A percentile compares a stretch with the other conserved stretches of the same genome.
These are phyloP conservation scores for Aegilops longissima DNA, from an alignment of 176 grass and related monocot genomes.

Conservation along the genomic window DNA sequence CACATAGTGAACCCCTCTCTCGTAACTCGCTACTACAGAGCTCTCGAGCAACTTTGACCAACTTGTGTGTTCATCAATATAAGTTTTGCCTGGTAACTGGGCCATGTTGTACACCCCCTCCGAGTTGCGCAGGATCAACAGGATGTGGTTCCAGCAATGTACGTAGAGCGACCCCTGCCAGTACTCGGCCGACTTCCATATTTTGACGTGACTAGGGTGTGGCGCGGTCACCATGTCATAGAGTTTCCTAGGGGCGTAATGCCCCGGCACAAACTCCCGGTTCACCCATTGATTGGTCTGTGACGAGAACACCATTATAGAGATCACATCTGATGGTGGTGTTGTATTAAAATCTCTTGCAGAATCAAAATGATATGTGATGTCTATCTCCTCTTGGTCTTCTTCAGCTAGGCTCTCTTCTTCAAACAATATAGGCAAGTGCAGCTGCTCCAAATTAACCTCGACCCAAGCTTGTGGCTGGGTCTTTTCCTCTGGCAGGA, in stretches of 20 bases:
- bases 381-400: not conserved
- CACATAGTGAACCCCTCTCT: not conserved
- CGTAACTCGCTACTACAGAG: not conserved
- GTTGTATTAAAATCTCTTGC: not conserved
- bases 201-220: not conserved
- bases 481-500: not conserved
- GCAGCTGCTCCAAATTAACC: not conserved
- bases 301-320: not conserved
- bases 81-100: not conserved
- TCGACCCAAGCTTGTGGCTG: not conserved
- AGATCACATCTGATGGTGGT: not conserved
- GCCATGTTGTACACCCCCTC: not conserved
- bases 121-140: not conserved
- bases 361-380: not conserved
- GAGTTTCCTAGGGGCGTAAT: not conserved
- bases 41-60: not conserved
- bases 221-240: not conserved
- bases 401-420: not conserved
- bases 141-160: not conserved
- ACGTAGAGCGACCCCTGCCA: not conserved
- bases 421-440: not conserved
- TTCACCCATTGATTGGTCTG: not conserved
- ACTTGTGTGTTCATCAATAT: not conserved
- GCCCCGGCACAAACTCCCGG: not conserved
- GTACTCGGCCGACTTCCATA: not conserved